Base-by-base conservation (phyloP, 208 protist genomes). In the Trypanosoma cruzi region DNA sequence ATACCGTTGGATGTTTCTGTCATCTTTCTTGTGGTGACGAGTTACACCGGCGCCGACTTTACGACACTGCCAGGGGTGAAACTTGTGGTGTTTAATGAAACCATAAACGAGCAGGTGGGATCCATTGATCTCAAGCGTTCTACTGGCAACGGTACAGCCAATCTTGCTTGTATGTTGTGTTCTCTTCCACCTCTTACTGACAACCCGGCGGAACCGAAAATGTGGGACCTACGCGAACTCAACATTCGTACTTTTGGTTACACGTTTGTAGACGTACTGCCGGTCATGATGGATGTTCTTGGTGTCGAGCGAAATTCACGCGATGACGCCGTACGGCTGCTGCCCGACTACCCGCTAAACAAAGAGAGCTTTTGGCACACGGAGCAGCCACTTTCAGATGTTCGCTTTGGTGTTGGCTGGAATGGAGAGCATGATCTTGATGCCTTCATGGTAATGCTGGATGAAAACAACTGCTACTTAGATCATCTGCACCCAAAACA, bases 401-500 rank as follows among this genome's bases (percentile, higher is more conserved):
- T 95, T n/a, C 88, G 85, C 54, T 88, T 95, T 63, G 90, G 87
- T 49, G 63, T 95, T 18, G 90, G 90, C 40, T 93, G 90, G 88
- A 61, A 60, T 52, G 83, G 84, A 44, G 86, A 91, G 65, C 76
- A 92, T 69, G 90, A 95, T 64, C 46, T 95, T 7, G 86, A 95
- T 59, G 86, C 90, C 29, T 93, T 90, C 59, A 74, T 90, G 64
- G 76, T 95, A 16, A 68, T 95, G 64, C 68, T 95, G 22, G 84
- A 95, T 60, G 80, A 79, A 36, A 52, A 81, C 42, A 71, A 92
- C 69, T 66, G 84, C 52, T 93, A 95, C 71, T 63, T 95, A 22
- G 90, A 92, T 58, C 84, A 91, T 58, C 36, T 95, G 26, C 76
- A 84, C 64, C 73, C 90, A 18, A 93, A 93, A 69, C 57, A 74